Conservation (phyloP, 2,329 filamentous ascomycete genomes). For the Colletotrichum eremochloae region DNA sequence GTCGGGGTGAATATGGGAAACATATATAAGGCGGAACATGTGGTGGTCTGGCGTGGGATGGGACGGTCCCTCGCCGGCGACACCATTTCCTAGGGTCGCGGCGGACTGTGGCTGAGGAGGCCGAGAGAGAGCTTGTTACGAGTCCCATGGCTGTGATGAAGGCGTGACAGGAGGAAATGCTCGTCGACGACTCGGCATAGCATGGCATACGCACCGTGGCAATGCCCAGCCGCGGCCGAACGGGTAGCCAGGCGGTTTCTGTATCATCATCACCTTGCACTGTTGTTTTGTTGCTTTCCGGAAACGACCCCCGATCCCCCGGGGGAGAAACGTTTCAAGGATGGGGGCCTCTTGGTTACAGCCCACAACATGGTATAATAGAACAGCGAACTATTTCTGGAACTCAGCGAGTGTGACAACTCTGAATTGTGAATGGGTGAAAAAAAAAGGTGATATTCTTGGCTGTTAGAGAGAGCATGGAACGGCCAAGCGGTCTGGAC, state of each 20-base stretch:
- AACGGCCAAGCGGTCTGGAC: slow-evolving; percentile 3
- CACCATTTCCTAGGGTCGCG: neutral
- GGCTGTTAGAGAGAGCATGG: neutral
- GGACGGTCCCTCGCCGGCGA: neutral
- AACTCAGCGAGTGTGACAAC: slow-evolving; percentile 15
- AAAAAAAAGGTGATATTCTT: slow-evolving; percentile 2
- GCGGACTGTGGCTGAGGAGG: neutral
- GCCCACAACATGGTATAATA: slow-evolving; percentile 34
- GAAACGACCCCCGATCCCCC: slow-evolving; percentile 29
- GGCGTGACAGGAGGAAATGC: slow-evolving; percentile 26
- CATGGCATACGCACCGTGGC: slow-evolving; percentile 19
- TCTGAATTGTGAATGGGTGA: slow-evolving; percentile 1
- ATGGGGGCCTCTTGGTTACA: slow-evolving; percentile 13
- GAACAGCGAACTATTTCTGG: slow-evolving; percentile 41
- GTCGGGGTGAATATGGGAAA: neutral
- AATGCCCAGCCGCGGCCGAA: slow-evolving; percentile 20
- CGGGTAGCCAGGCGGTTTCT: slow-evolving; percentile 26
- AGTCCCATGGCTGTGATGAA: slow-evolving; percentile 27
- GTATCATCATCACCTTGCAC: slow-evolving; percentile 39
- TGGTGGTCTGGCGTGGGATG: slow-evolving; percentile 14
- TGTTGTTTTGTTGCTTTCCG: slow-evolving; percentile 29
- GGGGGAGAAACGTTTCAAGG: slow-evolving; percentile 22
- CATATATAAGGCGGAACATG: no score
- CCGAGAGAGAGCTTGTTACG: slow-evolving; percentile 14
- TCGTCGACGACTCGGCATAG: slow-evolving; percentile 3